phyloP scores from a whole-genome alignment of 2,329 filamentous ascomycete species.

The Hirsutella minnesotensis region DNA sequence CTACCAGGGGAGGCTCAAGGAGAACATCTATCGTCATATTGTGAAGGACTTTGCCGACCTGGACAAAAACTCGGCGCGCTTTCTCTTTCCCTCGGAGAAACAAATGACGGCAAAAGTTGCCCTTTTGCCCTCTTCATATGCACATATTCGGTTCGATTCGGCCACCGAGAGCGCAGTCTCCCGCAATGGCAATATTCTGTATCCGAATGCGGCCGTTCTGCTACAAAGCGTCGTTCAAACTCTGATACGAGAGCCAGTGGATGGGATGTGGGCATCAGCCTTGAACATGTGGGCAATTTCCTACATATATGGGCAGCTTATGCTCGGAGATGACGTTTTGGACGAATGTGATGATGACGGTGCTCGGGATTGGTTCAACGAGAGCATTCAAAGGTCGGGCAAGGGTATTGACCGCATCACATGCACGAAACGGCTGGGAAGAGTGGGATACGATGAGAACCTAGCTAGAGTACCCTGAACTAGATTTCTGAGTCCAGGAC shows the following conservation, averaged over 20 bases:
- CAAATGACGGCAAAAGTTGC: conserved; percentile 1
- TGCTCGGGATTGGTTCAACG: conserved; percentile 2
- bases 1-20: not conserved
- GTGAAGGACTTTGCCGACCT: not conserved
- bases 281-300: conserved; percentile 1
- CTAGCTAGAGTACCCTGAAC: not conserved
- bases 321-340: conserved; percentile 2
- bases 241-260: not conserved
- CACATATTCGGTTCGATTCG: not conserved
- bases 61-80: conserved; percentile 1
- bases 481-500: no score
- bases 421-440: conserved; percentile 4
- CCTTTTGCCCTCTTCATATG: conserved; percentile 1
- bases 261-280: conserved; percentile 2
- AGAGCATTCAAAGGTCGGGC: not conserved
- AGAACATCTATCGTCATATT: conserved; percentile 2
- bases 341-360: conserved; percentile 2
- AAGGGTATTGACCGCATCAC: conserved; percentile 2
- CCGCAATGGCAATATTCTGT: conserved; percentile 2
- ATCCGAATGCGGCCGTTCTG: conserved; percentile 2
- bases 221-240: conserved; percentile 4
- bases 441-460: conserved; percentile 2
- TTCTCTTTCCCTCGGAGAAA: not conserved
- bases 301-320: conserved; percentile 2
- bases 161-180: not conserved